Conservation (phyloP, 176 grass and related monocot species). For the Lolium rigidum region DNA sequence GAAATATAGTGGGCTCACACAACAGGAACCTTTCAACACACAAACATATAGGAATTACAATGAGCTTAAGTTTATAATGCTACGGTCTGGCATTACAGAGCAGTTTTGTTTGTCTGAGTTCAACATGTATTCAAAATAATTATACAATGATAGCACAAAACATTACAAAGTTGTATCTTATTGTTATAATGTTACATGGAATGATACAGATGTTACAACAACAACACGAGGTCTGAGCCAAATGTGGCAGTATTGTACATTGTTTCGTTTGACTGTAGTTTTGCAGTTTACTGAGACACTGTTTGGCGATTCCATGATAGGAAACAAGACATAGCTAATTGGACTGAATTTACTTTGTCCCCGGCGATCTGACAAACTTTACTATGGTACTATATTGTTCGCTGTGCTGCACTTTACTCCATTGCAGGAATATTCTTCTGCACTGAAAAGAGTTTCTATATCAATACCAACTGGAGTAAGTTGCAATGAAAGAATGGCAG, state of each 20-base stretch:
- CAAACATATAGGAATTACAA: no score
- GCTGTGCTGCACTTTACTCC: slow-evolving; percentile 37
- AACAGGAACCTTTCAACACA: no score
- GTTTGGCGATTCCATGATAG: neutral
- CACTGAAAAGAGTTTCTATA: neutral
- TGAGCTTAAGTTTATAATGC: no score
- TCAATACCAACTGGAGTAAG: slow-evolving; percentile 41
- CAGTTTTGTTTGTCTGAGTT: neutral
- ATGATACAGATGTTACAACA: slow-evolving; percentile 47
- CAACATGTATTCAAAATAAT: neutral
- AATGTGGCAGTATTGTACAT: slow-evolving; percentile 40
- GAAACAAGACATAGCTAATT: slow-evolving; percentile 23
- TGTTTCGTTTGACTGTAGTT: neutral
- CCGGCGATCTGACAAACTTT: slow-evolving; percentile 30
- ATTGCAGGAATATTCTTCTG: slow-evolving; percentile 33
- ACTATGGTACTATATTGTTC: slow-evolving; percentile 47
- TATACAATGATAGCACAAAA: neutral
- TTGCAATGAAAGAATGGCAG: slow-evolving; percentile 43
- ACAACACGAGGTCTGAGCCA: neutral
- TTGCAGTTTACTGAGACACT: slow-evolving; percentile 9
- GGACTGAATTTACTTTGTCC: slow-evolving; percentile 36
- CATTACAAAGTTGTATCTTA: slow-evolving; percentile 25
- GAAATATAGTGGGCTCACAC: no score
- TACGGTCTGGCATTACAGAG: no score
- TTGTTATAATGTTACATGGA: slow-evolving; percentile 33